These are phyloP conservation scores for Phytophthora brassicae DNA, from an alignment of 352 stramenopile species.

Conservation along the genomic window DNA sequence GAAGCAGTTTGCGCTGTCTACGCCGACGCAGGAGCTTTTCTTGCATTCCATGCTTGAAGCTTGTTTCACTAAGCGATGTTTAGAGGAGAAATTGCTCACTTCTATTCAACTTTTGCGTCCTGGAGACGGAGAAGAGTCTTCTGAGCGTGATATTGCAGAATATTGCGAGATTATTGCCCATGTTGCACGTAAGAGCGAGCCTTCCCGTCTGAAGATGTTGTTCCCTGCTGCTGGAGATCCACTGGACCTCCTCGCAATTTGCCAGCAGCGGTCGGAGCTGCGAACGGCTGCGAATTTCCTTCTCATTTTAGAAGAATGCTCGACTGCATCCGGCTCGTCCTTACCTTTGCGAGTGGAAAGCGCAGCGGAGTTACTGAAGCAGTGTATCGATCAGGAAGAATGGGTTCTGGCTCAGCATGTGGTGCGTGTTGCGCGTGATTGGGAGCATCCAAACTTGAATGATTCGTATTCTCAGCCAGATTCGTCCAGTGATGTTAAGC, in stretches of 20 bases:
- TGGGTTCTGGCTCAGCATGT: slow-evolving; percentile 74
- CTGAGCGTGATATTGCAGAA: slow-evolving; percentile 56
- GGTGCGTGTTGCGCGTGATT: slow-evolving; percentile 80
- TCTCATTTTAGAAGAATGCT: slow-evolving; percentile 77
- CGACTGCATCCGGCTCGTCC: slow-evolving; percentile 30
- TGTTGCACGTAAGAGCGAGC: slow-evolving; percentile 83
- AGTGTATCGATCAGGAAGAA: slow-evolving; percentile 81
- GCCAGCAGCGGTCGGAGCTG: slow-evolving; percentile 66
- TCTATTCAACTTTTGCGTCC: slow-evolving; percentile 60
- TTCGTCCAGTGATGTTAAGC: not conserved
- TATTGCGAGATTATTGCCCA: slow-evolving; percentile 87
- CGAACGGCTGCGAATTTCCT: slow-evolving; percentile 84
- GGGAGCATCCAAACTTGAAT: slow-evolving; percentile 42
- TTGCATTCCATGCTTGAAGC: slow-evolving; percentile 79
- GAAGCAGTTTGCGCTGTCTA: slow-evolving; percentile 59
- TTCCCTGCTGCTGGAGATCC: slow-evolving; percentile 74
- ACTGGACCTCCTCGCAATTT: slow-evolving; percentile 60
- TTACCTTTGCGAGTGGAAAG: slow-evolving; percentile 46
- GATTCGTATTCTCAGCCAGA: slow-evolving; percentile 20
- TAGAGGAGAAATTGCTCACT: slow-evolving; percentile 40
- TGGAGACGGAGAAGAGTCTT: slow-evolving; percentile 1
- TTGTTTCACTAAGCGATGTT: slow-evolving; percentile 52
- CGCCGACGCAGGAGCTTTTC: slow-evolving; percentile 77
- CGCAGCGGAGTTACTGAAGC: slow-evolving; percentile 59
- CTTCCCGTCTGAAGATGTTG: slow-evolving; percentile 65